phyloP scores from a whole-genome alignment of 164 flowering plant species.

The Pachysandra terminalis region DNA sequence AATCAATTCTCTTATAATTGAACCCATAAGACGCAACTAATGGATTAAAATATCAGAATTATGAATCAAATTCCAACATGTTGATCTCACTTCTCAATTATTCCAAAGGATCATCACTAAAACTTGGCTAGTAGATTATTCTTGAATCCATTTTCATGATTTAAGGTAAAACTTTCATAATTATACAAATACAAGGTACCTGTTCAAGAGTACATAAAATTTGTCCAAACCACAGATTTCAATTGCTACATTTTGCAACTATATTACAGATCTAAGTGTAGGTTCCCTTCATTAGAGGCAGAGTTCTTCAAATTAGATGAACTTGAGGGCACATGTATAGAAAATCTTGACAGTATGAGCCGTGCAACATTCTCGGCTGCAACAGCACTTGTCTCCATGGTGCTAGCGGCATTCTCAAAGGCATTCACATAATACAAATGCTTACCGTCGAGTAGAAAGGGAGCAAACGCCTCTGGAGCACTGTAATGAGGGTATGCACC shows the following conservation, averaged over 20 bases:
- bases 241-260: background rate
- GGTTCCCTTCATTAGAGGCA: constrained; percentile 11
- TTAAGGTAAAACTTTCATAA: too few species aligned
- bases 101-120: too few species aligned
- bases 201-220: too few species aligned
- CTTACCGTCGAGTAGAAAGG: constrained; percentile 65
- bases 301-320: constrained; percentile 27
- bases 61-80: too few species aligned
- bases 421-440: constrained; percentile 90
- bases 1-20: too few species aligned
- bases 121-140: too few species aligned
- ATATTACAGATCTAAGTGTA: constrained; percentile 47
- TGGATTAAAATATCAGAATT: too few species aligned
- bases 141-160: too few species aligned
- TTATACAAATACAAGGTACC: too few species aligned
- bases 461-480: constrained; percentile 86
- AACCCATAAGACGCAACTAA: too few species aligned
- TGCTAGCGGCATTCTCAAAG: constrained; percentile 94
- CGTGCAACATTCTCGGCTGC: constrained; percentile 93
- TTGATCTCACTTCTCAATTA: too few species aligned
- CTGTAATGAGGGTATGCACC: constrained; percentile 84
- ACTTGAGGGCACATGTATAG: constrained; percentile 14
- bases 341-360: constrained; percentile 66
- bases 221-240: too few species aligned
- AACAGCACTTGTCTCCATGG: constrained; percentile 94